Evolutionary conservation across 495 filamentous ascomycete genomes (phyloP).

Genomic region (Ascobolus immersus): DNA sequence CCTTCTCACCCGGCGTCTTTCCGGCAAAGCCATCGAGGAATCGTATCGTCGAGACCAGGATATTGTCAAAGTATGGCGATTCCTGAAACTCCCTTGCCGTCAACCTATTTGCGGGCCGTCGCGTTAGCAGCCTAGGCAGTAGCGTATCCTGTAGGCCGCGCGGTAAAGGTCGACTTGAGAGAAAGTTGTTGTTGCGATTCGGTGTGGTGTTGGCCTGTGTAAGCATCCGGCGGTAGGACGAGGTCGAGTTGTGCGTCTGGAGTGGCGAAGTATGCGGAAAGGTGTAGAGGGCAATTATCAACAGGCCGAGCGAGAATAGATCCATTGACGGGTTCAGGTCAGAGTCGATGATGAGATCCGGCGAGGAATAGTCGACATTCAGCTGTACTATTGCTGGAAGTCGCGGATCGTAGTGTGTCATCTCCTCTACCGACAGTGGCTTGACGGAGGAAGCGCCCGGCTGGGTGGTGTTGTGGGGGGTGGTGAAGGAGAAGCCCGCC

Average conservation of each 20-base stretch:
- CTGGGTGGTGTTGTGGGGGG: slow-evolving; percentile 33
- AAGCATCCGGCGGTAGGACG: slow-evolving; percentile 61
- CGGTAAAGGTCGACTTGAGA: slow-evolving; percentile 52
- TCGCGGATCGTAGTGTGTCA: slow-evolving; percentile 62
- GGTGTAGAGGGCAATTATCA: slow-evolving; percentile 79
- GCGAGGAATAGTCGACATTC: slow-evolving; percentile 76
- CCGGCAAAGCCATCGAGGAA: slow-evolving; percentile 75
- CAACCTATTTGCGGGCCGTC: slow-evolving; percentile 61
- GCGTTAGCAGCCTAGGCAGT: slow-evolving; percentile 58
- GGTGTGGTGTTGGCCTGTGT: slow-evolving; percentile 51
- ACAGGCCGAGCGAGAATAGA: slow-evolving; percentile 73
- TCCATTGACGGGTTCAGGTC: slow-evolving; percentile 58
- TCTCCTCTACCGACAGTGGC: slow-evolving; percentile 42
- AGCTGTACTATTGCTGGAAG: slow-evolving; percentile 64
- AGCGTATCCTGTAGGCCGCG: slow-evolving; percentile 48
- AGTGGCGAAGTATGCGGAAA: slow-evolving; percentile 70
- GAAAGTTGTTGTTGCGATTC: slow-evolving; percentile 52
- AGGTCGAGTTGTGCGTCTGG: slow-evolving; percentile 48
- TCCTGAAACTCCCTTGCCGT: slow-evolving; percentile 82
- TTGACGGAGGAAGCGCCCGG: slow-evolving; percentile 42
- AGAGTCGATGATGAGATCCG: slow-evolving; percentile 74
- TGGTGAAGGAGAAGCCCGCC: slow-evolving; percentile 71
- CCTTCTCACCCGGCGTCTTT: slow-evolving; percentile 76
- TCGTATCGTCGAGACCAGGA: slow-evolving; percentile 79
- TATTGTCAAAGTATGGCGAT: slow-evolving; percentile 85